phyloP scores from a whole-genome alignment of 345 rosid species.

The Camelina laxa region DNA sequence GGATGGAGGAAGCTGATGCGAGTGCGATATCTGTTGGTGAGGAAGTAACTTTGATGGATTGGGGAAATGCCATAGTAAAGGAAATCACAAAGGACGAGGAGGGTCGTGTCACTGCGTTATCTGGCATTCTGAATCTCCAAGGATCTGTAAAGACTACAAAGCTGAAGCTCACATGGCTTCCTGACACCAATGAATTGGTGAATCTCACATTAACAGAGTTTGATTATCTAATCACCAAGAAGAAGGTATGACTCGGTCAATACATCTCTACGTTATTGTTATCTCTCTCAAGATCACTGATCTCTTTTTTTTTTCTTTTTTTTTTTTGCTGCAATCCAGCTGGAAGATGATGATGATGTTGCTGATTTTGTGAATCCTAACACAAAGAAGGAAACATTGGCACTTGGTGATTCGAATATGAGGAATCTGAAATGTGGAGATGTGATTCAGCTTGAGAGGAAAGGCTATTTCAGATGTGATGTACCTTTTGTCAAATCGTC shows the following conservation, averaged over 20 bases:
- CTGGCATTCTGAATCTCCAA: conserved; percentile 76
- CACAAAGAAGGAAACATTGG: conserved; percentile 72
- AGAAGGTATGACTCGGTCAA: conserved; percentile 55
- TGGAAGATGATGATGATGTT: conserved; percentile 89
- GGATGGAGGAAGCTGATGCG: conserved; percentile 86
- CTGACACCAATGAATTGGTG: conserved; percentile 61
- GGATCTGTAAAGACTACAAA: conserved; percentile 92
- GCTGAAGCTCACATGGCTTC: conserved; percentile 92
- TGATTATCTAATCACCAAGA: conserved; percentile 71
- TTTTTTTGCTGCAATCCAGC: conserved; percentile 49
- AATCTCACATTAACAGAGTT: conserved; percentile 64
- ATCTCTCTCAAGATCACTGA: background rate
- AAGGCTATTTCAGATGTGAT: conserved; percentile 89
- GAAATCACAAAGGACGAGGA: conserved; percentile 65
- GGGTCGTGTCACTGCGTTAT: conserved; percentile 59
- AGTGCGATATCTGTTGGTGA: conserved; percentile 64
- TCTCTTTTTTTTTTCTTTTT: background rate
- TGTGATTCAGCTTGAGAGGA: conserved; percentile 86
- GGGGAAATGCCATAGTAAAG: conserved; percentile 88
- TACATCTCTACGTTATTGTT: background rate
- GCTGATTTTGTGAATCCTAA: conserved; percentile 63
- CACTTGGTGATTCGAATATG: conserved; percentile 92
- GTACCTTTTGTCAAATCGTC: conserved; percentile 73
- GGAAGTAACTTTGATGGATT: conserved; percentile 92
- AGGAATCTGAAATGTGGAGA: conserved; percentile 72